These are phyloP conservation scores for Schizophyllum commune DNA, from an alignment of 1,284 basidiomycete genomes.

Conservation along the genomic window DNA sequence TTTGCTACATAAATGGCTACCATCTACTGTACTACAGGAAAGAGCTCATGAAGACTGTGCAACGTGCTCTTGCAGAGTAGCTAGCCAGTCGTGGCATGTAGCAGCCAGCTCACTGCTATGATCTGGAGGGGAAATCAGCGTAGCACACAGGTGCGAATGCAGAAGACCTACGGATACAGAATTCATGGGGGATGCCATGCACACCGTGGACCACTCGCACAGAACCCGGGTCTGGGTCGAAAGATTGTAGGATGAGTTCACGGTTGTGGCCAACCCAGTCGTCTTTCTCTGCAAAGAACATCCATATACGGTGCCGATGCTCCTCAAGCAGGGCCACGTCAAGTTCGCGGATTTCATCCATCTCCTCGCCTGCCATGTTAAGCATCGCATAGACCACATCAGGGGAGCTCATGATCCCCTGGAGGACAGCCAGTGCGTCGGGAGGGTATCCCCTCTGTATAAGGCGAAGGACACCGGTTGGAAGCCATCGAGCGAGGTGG, in stretches of 20 bases:
- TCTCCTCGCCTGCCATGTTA: constrained; percentile 56
- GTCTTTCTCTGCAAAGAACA: constrained; percentile 50
- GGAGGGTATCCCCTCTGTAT: constrained; percentile 21
- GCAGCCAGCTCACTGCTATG: constrained; percentile 41
- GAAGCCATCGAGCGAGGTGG: constrained; percentile 12
- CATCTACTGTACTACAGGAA: no score
- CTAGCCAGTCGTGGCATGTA: constrained; percentile 43
- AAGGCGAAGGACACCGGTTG: constrained; percentile 7
- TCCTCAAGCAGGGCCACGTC: constrained; percentile 33
- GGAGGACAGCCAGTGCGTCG: constrained; percentile 40
- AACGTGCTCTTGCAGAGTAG: background rate
- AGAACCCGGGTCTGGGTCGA: constrained; percentile 25
- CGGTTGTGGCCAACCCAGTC: constrained; percentile 52
- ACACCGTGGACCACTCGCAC: constrained; percentile 32
- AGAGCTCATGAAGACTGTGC: background rate
- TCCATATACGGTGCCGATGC: constrained; percentile 32
- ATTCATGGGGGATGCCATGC: constrained; percentile 48
- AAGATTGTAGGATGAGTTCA: constrained; percentile 28
- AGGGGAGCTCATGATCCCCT: constrained; percentile 38
- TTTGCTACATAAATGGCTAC: no score
- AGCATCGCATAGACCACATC: constrained; percentile 38
- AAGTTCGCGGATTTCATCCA: constrained; percentile 42
- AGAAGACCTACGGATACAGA: constrained; percentile 48
- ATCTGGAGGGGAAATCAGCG: constrained; percentile 24
- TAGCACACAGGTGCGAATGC: background rate